Percentiles rank a stretch among this genome's conserved stretches.
phyloP scores from a whole-genome alignment of 495 filamentous ascomycete species.

The Xanthoparmelia taractica region DNA sequence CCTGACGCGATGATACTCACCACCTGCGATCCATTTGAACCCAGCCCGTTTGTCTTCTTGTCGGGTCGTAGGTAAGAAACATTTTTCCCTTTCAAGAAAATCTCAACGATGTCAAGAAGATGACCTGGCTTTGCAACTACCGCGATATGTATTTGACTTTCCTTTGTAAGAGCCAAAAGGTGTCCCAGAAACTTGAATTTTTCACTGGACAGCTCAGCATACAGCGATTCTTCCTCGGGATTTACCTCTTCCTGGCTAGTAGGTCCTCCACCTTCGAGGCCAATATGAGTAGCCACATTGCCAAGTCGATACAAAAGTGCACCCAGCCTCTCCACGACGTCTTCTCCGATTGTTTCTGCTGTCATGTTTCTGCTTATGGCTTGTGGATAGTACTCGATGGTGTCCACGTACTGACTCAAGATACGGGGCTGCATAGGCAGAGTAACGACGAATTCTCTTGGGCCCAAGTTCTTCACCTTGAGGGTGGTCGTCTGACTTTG shows the following conservation, averaged over 20 bases:
- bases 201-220: constrained; percentile 49
- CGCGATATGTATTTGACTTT: constrained; percentile 40
- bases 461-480: constrained; percentile 12
- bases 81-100: constrained; percentile 44
- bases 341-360: constrained; percentile 13
- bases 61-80: constrained; percentile 40
- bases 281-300: constrained; percentile 46
- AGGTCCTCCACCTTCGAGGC: constrained; percentile 41
- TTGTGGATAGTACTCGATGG: constrained; percentile 22
- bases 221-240: constrained; percentile 41
- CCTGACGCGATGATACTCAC: constrained; percentile 43
- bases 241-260: constrained; percentile 34
- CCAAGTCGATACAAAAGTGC: constrained; percentile 38
- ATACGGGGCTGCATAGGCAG: constrained; percentile 27
- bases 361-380: constrained; percentile 23
- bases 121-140: constrained; percentile 39
- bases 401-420: constrained; percentile 27
- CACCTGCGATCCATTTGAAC: constrained; percentile 30
- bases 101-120: constrained; percentile 44
- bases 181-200: constrained; percentile 51
- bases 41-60: constrained; percentile 33
- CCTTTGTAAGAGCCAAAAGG: constrained; percentile 40
- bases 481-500: constrained; percentile 14
- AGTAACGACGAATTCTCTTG: constrained; percentile 27
- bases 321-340: constrained; percentile 31